phyloP scores from a whole-genome alignment of 2,329 filamentous ascomycete genomes.

The Ustulina deusta region DNA sequence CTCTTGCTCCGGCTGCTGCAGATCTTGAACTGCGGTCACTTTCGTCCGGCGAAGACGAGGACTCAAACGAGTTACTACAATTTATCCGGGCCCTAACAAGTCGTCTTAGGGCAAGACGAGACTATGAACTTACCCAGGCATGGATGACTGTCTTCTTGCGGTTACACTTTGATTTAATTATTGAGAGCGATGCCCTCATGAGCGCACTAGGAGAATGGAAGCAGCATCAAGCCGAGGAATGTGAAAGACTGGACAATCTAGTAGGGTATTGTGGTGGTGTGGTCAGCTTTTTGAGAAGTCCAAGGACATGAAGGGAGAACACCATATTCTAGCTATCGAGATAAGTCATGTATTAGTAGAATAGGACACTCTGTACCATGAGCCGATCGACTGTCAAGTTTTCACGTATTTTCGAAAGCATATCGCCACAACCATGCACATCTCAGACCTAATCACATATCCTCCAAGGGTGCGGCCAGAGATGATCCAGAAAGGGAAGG shows the following conservation, averaged over 20 bases:
- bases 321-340: background rate
- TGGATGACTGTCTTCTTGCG: conserved; percentile 97
- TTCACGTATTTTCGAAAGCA: background rate
- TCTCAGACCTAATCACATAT: background rate
- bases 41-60: conserved; percentile 57
- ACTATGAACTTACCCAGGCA: conserved; percentile 94
- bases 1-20: conserved; percentile 83
- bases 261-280: conserved; percentile 92
- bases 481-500: background rate
- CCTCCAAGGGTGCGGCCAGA: background rate
- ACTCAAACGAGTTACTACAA: conserved; percentile 76
- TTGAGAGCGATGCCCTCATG: conserved; percentile 65
- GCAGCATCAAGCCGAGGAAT: conserved; percentile 77
- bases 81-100: conserved; percentile 86
- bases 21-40: conserved; percentile 93
- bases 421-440: background rate
- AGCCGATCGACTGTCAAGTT: background rate
- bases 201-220: conserved; percentile 76
- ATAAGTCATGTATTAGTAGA: background rate
- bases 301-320: conserved; percentile 58
- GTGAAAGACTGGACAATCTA: conserved; percentile 76
- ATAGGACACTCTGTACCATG: background rate
- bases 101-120: conserved; percentile 74
- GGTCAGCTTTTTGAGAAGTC: conserved; percentile 80
- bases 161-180: conserved; percentile 74